These are phyloP conservation scores for Basidiobolus meristosporus DNA, from an alignment of 371 early-diverging fungal species.

Conservation along the genomic window DNA sequence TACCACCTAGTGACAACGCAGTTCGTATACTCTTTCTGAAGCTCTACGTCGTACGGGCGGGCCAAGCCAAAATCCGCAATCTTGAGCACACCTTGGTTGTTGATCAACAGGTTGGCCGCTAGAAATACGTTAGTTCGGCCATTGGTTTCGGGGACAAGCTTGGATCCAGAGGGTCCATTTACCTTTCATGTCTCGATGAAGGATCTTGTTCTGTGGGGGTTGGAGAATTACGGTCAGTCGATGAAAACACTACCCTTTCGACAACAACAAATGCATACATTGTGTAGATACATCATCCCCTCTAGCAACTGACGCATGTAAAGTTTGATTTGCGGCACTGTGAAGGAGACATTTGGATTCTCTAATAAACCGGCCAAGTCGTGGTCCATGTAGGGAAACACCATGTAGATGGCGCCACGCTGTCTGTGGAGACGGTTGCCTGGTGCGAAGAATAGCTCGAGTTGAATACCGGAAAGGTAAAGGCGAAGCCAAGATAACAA, in stretches of 20 bases:
- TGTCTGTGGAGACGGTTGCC: slow-evolving; percentile 47
- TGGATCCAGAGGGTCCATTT: background rate
- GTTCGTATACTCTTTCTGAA: slow-evolving; percentile 57
- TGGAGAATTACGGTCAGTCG: background rate
- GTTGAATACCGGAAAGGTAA: slow-evolving; percentile 63
- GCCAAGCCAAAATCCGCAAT: slow-evolving; percentile 93
- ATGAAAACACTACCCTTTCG: background rate
- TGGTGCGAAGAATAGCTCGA: slow-evolving; percentile 73
- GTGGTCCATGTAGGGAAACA: no score
- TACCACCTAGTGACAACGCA: slow-evolving; percentile 97
- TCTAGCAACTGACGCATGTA: slow-evolving; percentile 56
- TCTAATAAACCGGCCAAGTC: no score
- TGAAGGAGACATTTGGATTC: no score
- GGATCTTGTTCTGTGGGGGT: slow-evolving; percentile 37
- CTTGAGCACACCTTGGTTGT: slow-evolving; percentile 54
- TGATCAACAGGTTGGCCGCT: slow-evolving; percentile 77
- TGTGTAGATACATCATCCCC: slow-evolving; percentile 70
- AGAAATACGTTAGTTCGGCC: slow-evolving; percentile 6
- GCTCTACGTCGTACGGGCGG: no score
- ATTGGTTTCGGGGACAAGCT: background rate
- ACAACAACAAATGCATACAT: no score
- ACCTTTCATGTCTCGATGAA: slow-evolving; percentile 90
- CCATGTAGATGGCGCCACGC: no score
- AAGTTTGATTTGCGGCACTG: no score
- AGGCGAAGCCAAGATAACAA: slow-evolving; percentile 2